Evolutionary conservation across 1,284 basidiomycete genomes (phyloP).

Genomic region (Xerocomus nothofagi): DNA sequence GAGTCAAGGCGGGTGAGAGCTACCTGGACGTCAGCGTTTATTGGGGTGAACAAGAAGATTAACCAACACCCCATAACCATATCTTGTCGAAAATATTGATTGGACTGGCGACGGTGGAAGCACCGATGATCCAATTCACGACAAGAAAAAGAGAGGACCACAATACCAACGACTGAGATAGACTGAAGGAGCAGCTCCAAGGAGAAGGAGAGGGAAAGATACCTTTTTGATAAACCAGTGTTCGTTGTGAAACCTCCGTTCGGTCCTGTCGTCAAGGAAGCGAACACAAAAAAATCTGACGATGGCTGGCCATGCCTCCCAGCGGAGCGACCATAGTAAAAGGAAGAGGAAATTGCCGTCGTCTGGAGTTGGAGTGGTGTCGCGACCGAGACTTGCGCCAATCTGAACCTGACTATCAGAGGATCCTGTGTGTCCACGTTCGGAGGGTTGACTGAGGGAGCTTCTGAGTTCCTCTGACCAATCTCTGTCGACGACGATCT

Average conservation of each 20-base stretch:
- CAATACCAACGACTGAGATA: conserved; percentile 50
- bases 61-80: conserved; percentile 61
- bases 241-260: conserved; percentile 56
- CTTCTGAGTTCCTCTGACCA: conserved; percentile 61
- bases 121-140: conserved; percentile 68
- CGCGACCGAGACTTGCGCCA: conserved; percentile 36
- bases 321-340: conserved; percentile 38
- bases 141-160: conserved; percentile 69
- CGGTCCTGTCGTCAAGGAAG: conserved; percentile 59
- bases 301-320: conserved; percentile 42
- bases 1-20: conserved; percentile 42
- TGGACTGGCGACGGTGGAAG: conserved; percentile 50
- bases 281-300: conserved; percentile 54
- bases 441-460: conserved; percentile 51
- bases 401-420: conserved; percentile 40
- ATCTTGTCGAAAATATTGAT: conserved; percentile 52
- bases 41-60: conserved; percentile 20
- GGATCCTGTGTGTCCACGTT: conserved; percentile 47
- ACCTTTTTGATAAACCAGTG: conserved; percentile 54
- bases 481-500: conserved; percentile 69
- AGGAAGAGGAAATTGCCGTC: conserved; percentile 33
- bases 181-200: background rate
- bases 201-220: background rate
- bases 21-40: conserved; percentile 39
- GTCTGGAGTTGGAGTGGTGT: conserved; percentile 31